A percentile compares a stretch with the other conserved stretches of the same genome.
Conservation (phyloP, 345 rosid genomes). For the Euphorbia tirucalli region DNA sequence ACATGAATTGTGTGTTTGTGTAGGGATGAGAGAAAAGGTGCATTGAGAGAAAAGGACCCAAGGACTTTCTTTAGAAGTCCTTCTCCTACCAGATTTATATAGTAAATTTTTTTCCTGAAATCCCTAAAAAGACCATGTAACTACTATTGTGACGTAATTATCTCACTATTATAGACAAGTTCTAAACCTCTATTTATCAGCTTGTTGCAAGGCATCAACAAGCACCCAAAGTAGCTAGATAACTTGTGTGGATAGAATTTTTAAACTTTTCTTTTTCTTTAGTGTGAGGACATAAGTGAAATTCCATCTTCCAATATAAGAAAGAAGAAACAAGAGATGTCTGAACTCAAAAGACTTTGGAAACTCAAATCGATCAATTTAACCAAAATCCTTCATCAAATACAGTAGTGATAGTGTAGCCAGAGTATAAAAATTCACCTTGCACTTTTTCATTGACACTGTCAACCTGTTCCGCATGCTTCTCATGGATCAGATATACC, state of each 20-base stretch:
- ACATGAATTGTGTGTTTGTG: no score
- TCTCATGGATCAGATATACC: slow-evolving; percentile 90
- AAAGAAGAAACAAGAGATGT: no score
- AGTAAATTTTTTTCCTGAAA: background rate
- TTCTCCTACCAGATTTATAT: no score
- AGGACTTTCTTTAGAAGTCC: no score
- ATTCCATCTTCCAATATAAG: no score
- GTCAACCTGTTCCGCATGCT: slow-evolving; percentile 69
- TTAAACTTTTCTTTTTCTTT: no score
- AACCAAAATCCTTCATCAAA: background rate
- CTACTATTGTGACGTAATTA: background rate
- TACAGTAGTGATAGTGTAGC: background rate
- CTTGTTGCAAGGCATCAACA: background rate
- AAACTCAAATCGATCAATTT: background rate
- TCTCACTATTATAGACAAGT: background rate
- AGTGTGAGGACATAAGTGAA: no score
- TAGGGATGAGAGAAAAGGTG: no score
- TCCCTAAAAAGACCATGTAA: background rate
- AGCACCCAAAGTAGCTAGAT: no score
- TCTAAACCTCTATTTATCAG: no score
- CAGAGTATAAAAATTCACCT: slow-evolving; percentile 45
- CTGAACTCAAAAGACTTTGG: background rate
- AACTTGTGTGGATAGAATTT: no score
- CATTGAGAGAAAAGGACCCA: no score
- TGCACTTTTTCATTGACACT: slow-evolving; percentile 74